Evolutionary conservation across 2,329 filamentous ascomycete species (phyloP).

Genomic region (Sporothrix schenckii): DNA sequence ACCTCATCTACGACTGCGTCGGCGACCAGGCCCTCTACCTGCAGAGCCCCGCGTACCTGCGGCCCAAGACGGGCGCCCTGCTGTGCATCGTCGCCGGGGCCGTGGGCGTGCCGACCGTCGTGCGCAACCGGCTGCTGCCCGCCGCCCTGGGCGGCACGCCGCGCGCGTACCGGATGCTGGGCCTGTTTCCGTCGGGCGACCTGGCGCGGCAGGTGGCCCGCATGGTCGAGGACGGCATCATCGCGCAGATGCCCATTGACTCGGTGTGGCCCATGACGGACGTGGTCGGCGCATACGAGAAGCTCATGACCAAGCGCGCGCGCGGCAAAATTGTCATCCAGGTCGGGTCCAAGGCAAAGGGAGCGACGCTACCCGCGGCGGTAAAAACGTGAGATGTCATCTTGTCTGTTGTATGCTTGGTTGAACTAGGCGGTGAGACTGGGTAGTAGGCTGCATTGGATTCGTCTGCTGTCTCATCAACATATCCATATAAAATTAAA

Average conservation of each 20-base stretch:
- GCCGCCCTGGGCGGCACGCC: slow-evolving; percentile 42
- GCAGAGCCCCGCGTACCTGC: slow-evolving; percentile 47
- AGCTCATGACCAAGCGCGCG: slow-evolving; percentile 41
- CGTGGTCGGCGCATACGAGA: slow-evolving; percentile 41
- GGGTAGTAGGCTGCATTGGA: background rate
- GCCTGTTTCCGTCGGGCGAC: slow-evolving; percentile 39
- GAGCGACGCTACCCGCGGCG: background rate
- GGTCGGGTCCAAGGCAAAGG: slow-evolving; percentile 30
- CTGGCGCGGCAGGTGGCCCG: slow-evolving; percentile 39
- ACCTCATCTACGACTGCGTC: slow-evolving; percentile 55
- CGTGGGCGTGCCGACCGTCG: slow-evolving; percentile 40
- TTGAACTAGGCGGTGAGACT: background rate
- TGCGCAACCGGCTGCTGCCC: slow-evolving; percentile 43
- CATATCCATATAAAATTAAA: background rate
- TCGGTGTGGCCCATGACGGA: slow-evolving; percentile 42
- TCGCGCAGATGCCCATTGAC: slow-evolving; percentile 41
- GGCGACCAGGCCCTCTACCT: slow-evolving; percentile 53
- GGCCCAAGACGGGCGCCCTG: slow-evolving; percentile 43
- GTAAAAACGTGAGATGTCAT: background rate
- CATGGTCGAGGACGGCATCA: slow-evolving; percentile 39
- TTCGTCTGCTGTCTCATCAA: background rate
- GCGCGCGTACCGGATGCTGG: slow-evolving; percentile 41
- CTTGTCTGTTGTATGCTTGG: background rate
- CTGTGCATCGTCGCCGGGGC: slow-evolving; percentile 44
- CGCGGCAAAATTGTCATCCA: slow-evolving; percentile 44